Base-by-base conservation (phyloP, 169 alveolate species). In the Cryptosporidium xiaoi region DNA sequence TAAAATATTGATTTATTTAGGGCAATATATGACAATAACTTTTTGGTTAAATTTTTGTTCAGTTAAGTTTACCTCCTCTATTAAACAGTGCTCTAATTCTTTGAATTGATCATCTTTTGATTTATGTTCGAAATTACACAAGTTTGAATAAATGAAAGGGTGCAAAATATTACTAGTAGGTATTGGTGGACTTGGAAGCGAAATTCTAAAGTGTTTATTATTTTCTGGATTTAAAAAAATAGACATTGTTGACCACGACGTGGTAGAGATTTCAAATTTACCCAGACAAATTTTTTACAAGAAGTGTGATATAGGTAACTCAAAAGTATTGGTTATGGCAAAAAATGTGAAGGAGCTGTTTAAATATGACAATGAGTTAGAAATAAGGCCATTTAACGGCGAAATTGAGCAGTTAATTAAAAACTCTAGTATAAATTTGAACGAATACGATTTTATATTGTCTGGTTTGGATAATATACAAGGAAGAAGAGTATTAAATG, bases 111-210 rank as follows among this genome's bases (percentile, higher is more conserved):
- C 27, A 24, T 24, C 27, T 24, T 0, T 24, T 0, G 27, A 24
- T 40, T 40, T 6, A 40, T 40, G 48, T 40, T 8, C 0, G 1
- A 40, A 40, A 40, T 24, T 8, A 40, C 48, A 40, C 48, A 6
- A 40, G 0, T 40, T 40, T 40, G 10, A 40, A 8, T 24, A 40
- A 40, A 40, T 20, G 64, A 55, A 55, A 7, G 64, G 12, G 6
- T 69, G 83, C 12, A 77, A 50, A 50, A 66, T 77, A 13, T 31
- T 77, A 31, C 29, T 77, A 20, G 87, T 60, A 18, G 87, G 87
- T 7, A 65, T 77, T 34, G 87, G 87, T 16, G 87, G 87, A 36
- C 51, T 77, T 60, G 87, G 87, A 31, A 60, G 71, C 12, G 87
- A 77, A 50, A 77, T 77, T 13, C 71, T 77, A 3, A 58, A 46